These are phyloP conservation scores for Micractinium sp. DNA, from an alignment of 139 green algal species.

Conservation along the genomic window DNA sequence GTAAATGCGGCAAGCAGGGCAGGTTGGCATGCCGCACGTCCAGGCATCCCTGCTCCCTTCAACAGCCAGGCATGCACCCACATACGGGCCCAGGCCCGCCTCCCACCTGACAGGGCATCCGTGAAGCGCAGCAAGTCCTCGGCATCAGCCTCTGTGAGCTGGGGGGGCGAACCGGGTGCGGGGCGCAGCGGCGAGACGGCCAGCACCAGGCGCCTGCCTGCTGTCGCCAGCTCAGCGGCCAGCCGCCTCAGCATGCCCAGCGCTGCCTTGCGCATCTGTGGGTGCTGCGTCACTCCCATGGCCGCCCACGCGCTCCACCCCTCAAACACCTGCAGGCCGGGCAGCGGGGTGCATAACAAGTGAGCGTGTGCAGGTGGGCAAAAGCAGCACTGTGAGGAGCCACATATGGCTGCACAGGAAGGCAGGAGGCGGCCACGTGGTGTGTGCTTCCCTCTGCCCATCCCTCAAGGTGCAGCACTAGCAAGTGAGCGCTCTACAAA, in stretches of 20 bases:
- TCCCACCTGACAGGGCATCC: conserved; percentile 24
- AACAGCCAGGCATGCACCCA: neutral
- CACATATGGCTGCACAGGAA: too few species aligned
- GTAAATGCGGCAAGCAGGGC: neutral
- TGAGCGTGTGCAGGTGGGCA: too few species aligned
- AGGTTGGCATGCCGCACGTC: neutral
- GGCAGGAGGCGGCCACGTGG: too few species aligned
- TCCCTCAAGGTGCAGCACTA: neutral
- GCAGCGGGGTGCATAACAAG: too few species aligned
- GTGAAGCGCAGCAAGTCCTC: conserved; percentile 18
- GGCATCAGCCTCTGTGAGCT: conserved; percentile 7
- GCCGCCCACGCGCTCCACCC: conserved; percentile 45
- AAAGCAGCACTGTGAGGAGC: too few species aligned
- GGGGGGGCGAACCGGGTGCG: neutral
- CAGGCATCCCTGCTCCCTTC: neutral
- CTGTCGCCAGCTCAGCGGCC: conserved; percentile 7
- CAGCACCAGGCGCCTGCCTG: conserved; percentile 42
- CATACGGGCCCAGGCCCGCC: neutral
- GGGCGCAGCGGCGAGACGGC: conserved; percentile 51
- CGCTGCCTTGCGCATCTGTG: conserved; percentile 19
- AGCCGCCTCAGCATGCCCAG: conserved; percentile 39
- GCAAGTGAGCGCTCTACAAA: too few species aligned
- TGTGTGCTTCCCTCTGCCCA: too few species aligned
- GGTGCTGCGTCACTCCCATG: conserved; percentile 44
- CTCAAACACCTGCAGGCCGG: conserved; percentile 57